Evolutionary conservation across 345 rosid genomes (phyloP), one percentile per base, ranked within the genome.

Genomic region (Combretum micranthum): DNA sequence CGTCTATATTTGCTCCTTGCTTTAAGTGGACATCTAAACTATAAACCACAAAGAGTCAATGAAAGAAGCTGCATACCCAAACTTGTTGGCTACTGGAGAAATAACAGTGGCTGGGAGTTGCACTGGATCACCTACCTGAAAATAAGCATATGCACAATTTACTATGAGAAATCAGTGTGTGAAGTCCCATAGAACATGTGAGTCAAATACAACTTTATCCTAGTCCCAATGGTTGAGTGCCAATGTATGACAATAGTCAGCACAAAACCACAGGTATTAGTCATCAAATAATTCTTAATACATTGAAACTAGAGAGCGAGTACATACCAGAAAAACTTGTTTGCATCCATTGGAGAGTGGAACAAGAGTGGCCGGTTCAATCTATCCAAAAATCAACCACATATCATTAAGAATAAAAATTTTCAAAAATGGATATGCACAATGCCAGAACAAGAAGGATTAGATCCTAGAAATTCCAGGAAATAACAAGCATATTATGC

Each of bases 71-170:
- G 57, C 49, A 69, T 79, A 93, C 99, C 99, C 96, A 50, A 72
- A 63, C 63, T 79, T 77, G 67, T 69, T 81, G 63, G 99, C 97
- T 62, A 71, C 52, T 17, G 88, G 66, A 64, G 99, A 93, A 70
- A 93, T 93, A 15, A 93, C 99, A 59, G 99, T 89, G 65, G 96
- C 99, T 50, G 99, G 96, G 54, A 93, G 79, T 77, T 93, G 99
- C 71, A 85, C 87, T 0, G 99, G 94, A 77, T 93, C 96, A 37
- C 97, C 97, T 20, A 93, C 95, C 99, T 89, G 65, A 65, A 67
- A 52, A 42, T 52, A 58, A 13, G 42, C 53, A 57, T 48, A 23
- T 15, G 42, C 44, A 32, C 9, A 11, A 32, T 39, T 53, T 44
- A 37, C 32, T 39, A 44, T 26, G 59, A 39, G 13, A 32, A 46